Base-by-base conservation (phyloP, 306 rosid genomes). In the Ziziphus jujuba region DNA sequence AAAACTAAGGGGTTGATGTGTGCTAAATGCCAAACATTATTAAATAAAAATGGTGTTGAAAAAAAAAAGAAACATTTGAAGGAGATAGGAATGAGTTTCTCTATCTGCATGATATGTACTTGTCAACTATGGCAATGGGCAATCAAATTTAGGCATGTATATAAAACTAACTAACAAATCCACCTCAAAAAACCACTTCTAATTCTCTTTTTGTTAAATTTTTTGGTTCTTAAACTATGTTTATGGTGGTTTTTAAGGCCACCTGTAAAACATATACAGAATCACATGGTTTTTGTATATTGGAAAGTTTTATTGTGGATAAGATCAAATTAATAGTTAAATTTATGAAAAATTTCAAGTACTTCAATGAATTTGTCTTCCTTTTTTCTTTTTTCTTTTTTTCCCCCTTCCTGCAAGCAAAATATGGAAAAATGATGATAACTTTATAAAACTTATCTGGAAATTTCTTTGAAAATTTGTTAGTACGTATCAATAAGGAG, bases 71-170 rank as follows among this genome's bases (percentile, higher is more conserved):
- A 35, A 20, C 52, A 64, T 64, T 16, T 50, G 25, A 55, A 58
- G 13, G 77, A 80, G 60, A 75, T 70, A 70, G 65, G 60, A 6
- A 12, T 60, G 95, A 85, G 52, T 5, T 58, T 23, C 86, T 79
- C 81, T 7, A 66, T 44, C 79, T 45, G 21, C 81, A 25, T 61
- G 60, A 40, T 49, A 38, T 74, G 15, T 35, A 13, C 17, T 61
- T 45, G 49, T 62, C 22, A 23, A 34, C 67, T 51, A 22, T 53
- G 4, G 13, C 55, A 22, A 43, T 24, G 34, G 1, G 40, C 34
- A 53, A 62, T 40, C n/a, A 63, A 34, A 58, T 48, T 52, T 74
- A 47, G 43, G 35, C 74, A 63, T 19, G 76, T 59, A 36, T 56
- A 38, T 4, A 6, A 9, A 36, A 36, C 4, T 31, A 69, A 24